Evolutionary conservation across 2,329 filamentous ascomycete genomes (phyloP).

Genomic region (Pseudopyricularia cyperi): DNA sequence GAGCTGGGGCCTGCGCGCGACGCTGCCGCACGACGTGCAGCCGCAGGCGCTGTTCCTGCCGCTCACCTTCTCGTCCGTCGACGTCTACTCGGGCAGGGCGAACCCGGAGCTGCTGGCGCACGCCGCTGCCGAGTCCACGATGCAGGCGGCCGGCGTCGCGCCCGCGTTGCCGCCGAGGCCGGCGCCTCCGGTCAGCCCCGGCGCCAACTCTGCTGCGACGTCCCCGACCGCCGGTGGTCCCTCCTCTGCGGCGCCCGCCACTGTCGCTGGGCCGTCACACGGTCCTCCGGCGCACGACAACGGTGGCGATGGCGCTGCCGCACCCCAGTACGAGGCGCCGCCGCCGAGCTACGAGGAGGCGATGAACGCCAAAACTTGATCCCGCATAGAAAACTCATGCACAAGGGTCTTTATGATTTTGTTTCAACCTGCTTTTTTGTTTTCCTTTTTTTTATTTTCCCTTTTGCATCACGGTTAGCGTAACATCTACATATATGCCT

Average conservation of each 20-base stretch:
- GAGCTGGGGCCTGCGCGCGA: conserved; percentile 50
- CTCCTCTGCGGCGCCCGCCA: neutral
- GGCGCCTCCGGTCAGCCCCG: neutral
- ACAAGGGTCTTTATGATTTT: too few relatives aligned
- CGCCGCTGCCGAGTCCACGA: neutral
- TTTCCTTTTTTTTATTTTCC: too few relatives aligned
- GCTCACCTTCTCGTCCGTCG: conserved; percentile 58
- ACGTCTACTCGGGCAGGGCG: conserved; percentile 63
- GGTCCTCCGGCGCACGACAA: neutral
- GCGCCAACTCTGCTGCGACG: neutral
- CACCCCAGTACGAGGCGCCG: conserved; percentile 1
- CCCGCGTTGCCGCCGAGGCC: neutral
- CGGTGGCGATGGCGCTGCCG: neutral
- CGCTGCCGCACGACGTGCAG: conserved; percentile 13
- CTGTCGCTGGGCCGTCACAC: neutral
- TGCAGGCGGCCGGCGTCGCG: neutral
- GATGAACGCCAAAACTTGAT: conserved; percentile 1
- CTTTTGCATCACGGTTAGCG: too few relatives aligned
- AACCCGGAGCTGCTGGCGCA: conserved; percentile 8
- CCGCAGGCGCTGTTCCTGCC: conserved; percentile 70
- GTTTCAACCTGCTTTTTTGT: too few relatives aligned
- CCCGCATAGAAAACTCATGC: too few relatives aligned
- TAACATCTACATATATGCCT: too few relatives aligned
- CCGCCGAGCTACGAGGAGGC: conserved; percentile 4
- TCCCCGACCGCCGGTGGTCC: neutral